Percentiles rank a stretch among this genome's conserved stretches.
Conservation (phyloP, 164 flowering plant species). For the Vitis cinerea region DNA sequence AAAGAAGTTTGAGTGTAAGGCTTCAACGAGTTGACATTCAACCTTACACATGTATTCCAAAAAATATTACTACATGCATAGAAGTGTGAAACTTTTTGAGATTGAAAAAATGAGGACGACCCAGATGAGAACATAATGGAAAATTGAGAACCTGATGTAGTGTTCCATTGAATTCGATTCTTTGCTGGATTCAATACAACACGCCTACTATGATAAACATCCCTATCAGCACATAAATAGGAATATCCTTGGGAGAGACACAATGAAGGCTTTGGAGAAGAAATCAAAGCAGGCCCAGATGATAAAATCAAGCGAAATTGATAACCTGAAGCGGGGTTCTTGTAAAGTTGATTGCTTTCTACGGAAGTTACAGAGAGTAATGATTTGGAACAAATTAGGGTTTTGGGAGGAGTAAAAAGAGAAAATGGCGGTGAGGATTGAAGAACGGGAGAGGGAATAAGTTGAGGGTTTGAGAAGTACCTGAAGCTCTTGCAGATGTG, state of each 20-base stretch:
- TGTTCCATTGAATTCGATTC: not conserved
- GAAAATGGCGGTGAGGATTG: not conserved
- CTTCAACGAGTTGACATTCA: not conserved
- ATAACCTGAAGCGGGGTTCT: constrained; percentile 5
- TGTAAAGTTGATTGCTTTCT: not conserved
- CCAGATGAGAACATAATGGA: constrained; percentile 3
- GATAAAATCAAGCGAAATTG: not conserved
- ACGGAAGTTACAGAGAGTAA: not conserved
- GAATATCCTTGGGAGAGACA: no score
- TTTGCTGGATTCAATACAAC: no score
- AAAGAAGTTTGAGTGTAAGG: not conserved
- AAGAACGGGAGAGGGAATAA: not conserved
- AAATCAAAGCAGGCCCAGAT: no score
- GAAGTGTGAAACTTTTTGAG: not conserved
- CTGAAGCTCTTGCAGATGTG: constrained; percentile 14
- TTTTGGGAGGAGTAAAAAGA: constrained; percentile 4
- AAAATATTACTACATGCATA: not conserved
- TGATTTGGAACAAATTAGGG: constrained; percentile 13
- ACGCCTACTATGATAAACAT: no score
- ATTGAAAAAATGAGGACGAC: constrained; percentile 3
- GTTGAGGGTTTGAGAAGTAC: constrained; percentile 8
- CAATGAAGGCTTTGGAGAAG: no score
- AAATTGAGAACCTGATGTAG: constrained; percentile 3
- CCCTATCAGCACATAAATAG: no score
- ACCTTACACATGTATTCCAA: not conserved